phyloP scores from a whole-genome alignment of 2,329 filamentous ascomycete species.

The Claviceps africana region DNA sequence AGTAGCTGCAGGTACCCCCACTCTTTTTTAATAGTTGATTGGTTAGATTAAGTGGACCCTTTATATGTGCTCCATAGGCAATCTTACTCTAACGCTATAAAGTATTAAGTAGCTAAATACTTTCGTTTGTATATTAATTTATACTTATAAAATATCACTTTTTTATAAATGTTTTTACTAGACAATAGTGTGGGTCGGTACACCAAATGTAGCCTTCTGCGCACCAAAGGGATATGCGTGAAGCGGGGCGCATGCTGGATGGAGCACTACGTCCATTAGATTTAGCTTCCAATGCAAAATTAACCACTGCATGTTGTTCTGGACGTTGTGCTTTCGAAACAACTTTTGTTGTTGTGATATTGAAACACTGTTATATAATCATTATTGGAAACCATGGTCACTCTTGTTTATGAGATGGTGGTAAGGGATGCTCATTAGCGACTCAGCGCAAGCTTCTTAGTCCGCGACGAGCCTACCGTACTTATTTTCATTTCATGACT shows the following conservation, averaged over 20 bases:
- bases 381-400: neutral
- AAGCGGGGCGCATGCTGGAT: constrained; percentile 3
- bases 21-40: too few species aligned
- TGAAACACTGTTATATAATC: neutral
- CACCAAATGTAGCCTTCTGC: too few species aligned
- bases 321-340: neutral
- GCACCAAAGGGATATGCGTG: too few species aligned
- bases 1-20: too few species aligned
- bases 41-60: too few species aligned
- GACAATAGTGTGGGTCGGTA: too few species aligned
- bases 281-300: neutral
- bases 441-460: neutral
- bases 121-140: too few species aligned
- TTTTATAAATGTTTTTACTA: too few species aligned
- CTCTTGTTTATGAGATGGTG: neutral
- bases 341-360: neutral
- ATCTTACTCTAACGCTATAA: too few species aligned
- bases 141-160: too few species aligned
- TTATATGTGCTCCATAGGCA: too few species aligned
- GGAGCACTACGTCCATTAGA: neutral
- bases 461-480: constrained; percentile 7
- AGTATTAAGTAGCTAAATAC: too few species aligned
- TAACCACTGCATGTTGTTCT: neutral
- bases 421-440: neutral
- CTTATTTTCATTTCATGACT: constrained; percentile 24